Conservation (phyloP, 345 rosid species). For the Heritiera fomes region DNA sequence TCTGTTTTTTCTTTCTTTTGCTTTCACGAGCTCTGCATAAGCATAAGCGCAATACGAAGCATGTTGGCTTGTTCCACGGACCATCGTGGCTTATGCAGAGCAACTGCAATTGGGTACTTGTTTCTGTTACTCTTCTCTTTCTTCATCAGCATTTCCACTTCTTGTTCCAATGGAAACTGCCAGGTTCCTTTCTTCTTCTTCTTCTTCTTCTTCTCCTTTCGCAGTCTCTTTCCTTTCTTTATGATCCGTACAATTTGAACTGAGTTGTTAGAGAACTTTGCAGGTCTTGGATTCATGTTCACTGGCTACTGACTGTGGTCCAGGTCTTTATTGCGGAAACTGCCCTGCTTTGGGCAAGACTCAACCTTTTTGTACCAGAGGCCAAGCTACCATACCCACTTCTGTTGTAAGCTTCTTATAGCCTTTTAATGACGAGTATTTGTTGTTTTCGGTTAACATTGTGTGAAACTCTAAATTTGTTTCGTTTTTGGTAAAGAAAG, state of each 20-base stretch:
- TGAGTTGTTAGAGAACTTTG: conserved; percentile 22
- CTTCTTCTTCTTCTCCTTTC: not conserved
- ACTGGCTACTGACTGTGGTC: conserved; percentile 64
- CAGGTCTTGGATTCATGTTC: conserved; percentile 76
- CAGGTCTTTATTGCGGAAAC: conserved; percentile 81
- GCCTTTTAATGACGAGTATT: not conserved
- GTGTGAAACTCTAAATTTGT: not conserved
- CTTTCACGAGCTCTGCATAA: conserved; percentile 47
- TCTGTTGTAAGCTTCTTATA: conserved; percentile 53
- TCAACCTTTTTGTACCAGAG: conserved; percentile 82
- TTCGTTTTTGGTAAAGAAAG: not conserved
- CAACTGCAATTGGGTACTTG: conserved; percentile 36
- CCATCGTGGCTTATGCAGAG: conserved; percentile 52
- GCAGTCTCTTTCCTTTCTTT: conserved; percentile 5
- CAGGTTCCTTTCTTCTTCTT: conserved; percentile 44
- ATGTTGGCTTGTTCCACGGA: conserved; percentile 53
- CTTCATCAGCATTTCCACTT: conserved; percentile 37
- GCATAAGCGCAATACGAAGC: conserved; percentile 29
- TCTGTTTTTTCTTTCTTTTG: not conserved
- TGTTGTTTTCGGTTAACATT: not conserved
- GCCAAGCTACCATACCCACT: conserved; percentile 77
- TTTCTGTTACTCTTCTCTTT: conserved; percentile 37
- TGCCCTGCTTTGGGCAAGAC: conserved; percentile 74
- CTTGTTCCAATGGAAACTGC: conserved; percentile 68
- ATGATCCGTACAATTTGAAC: conserved; percentile 32